A percentile compares a stretch with the other conserved stretches of the same genome.
Evolutionary conservation across 2,329 filamentous ascomycete species (phyloP).

Genomic region (Emydomyces testavorans): DNA sequence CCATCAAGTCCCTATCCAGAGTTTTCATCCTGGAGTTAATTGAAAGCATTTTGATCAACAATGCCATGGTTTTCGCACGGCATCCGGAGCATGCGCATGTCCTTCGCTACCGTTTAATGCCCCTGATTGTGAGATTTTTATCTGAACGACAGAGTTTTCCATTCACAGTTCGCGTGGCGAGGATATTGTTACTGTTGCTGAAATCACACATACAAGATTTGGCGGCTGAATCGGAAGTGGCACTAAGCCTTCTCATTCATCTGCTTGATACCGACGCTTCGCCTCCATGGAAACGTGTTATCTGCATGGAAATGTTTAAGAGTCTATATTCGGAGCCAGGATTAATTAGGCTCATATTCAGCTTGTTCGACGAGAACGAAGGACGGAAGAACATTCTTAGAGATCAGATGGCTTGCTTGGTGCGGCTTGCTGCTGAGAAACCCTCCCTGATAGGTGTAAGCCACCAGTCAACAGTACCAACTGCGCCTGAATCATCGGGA

Average conservation of each 20-base stretch:
- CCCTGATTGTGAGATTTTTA: conserved; percentile 65
- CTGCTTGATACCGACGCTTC: conserved; percentile 74
- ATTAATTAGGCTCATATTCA: conserved; percentile 67
- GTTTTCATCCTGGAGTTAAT: conserved; percentile 84
- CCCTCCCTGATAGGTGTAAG: conserved; percentile 79
- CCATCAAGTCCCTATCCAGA: conserved; percentile 64
- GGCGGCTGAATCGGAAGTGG: conserved; percentile 68
- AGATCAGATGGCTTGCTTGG: conserved; percentile 74
- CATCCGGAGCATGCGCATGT: conserved; percentile 75
- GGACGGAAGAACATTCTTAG: conserved; percentile 66
- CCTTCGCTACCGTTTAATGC: conserved; percentile 66
- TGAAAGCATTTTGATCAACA: conserved; percentile 77
- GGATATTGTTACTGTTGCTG: conserved; percentile 72
- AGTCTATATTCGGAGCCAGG: conserved; percentile 72
- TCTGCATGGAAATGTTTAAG: conserved; percentile 85
- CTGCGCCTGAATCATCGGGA: conserved; percentile 45
- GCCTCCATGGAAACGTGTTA: conserved; percentile 68
- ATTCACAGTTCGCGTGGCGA: conserved; percentile 66
- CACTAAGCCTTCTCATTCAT: conserved; percentile 68
- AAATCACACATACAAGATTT: conserved; percentile 66
- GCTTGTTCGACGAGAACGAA: conserved; percentile 62
- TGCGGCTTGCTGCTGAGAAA: conserved; percentile 85
- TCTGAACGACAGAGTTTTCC: conserved; percentile 70
- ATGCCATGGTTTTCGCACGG: conserved; percentile 63
- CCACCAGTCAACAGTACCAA: conserved; percentile 74